phyloP scores from a whole-genome alignment of 2,329 filamentous ascomycete species.

The Arthrinium puccinioides region DNA sequence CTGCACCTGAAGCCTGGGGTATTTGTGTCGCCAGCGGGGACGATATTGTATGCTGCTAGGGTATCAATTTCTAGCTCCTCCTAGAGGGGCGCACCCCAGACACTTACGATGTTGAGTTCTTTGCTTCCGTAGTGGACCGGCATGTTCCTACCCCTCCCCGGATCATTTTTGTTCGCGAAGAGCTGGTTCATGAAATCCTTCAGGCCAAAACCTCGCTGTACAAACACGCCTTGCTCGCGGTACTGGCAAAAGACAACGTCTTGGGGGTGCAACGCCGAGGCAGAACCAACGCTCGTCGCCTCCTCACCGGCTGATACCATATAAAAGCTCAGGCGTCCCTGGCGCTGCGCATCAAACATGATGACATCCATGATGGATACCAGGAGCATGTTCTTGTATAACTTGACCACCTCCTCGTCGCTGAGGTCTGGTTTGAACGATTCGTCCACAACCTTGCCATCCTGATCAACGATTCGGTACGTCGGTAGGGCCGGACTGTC shows the following conservation, averaged over 20 bases:
- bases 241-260: constrained; percentile 96
- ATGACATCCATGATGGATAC: constrained; percentile 87
- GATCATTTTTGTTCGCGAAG: constrained; percentile 78
- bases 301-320: constrained; percentile 96
- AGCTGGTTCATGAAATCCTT: constrained; percentile 93
- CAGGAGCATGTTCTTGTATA: constrained; percentile 60
- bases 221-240: constrained; percentile 84
- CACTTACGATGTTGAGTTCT: constrained; percentile 71
- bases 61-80: constrained; percentile 6
- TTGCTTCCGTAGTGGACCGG: constrained; percentile 90
- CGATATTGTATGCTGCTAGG: constrained; percentile 69
- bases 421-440: constrained; percentile 61
- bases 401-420: constrained; percentile 51
- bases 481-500: constrained; percentile 74
- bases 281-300: constrained; percentile 84
- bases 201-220: constrained; percentile 79
- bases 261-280: constrained; percentile 71
- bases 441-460: constrained; percentile 75
- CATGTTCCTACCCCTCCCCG: constrained; percentile 85
- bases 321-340: constrained; percentile 92
- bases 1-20: constrained; percentile 79
- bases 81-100: not conserved
- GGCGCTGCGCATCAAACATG: constrained; percentile 96
- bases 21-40: constrained; percentile 84
- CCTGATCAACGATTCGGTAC: constrained; percentile 84